phyloP scores from a whole-genome alignment of 2,329 filamentous ascomycete species.

The Aspergillus viridinutans region DNA sequence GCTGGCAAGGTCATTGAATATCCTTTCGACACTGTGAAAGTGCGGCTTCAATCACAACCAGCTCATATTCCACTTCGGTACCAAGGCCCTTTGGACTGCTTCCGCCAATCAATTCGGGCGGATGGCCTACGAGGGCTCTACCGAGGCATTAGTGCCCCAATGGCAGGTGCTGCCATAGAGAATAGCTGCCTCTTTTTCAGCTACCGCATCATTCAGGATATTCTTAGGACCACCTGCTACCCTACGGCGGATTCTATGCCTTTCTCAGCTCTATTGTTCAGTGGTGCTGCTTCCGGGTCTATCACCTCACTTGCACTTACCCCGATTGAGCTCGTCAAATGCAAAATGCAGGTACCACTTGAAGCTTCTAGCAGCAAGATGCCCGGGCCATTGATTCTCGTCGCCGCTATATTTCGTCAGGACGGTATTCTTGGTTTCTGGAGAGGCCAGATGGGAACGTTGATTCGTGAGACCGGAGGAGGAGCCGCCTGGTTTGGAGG shows the following conservation, averaged over 20 bases:
- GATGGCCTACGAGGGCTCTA: slow-evolving; percentile 83
- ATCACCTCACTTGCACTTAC: slow-evolving; percentile 90
- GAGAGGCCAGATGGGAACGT: slow-evolving; percentile 88
- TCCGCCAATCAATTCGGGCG: slow-evolving; percentile 73
- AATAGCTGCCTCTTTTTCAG: slow-evolving; percentile 92
- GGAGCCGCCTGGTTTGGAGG: slow-evolving; percentile 92
- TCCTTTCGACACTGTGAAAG: slow-evolving; percentile 97
- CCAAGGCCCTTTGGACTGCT: slow-evolving; percentile 85
- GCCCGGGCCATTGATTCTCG: slow-evolving; percentile 65
- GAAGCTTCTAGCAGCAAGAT: slow-evolving; percentile 38
- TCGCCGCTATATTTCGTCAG: slow-evolving; percentile 73
- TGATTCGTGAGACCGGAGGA: slow-evolving; percentile 90
- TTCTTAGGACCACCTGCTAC: slow-evolving; percentile 63
- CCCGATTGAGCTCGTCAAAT: slow-evolving; percentile 95
- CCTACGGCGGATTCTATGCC: slow-evolving; percentile 57
- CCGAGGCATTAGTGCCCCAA: slow-evolving; percentile 84
- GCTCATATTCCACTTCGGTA: slow-evolving; percentile 78
- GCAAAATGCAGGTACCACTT: slow-evolving; percentile 84
- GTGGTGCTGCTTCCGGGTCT: slow-evolving; percentile 80
- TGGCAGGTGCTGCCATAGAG: slow-evolving; percentile 87
- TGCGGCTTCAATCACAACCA: slow-evolving; percentile 92
- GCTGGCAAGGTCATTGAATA: slow-evolving; percentile 97
- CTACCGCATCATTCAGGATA: slow-evolving; percentile 63
- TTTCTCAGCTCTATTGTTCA: slow-evolving; percentile 69
- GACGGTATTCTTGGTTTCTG: slow-evolving; percentile 86